Conservation (phyloP, 768 basidiomycete genomes). For the Lentinula detonsa region DNA sequence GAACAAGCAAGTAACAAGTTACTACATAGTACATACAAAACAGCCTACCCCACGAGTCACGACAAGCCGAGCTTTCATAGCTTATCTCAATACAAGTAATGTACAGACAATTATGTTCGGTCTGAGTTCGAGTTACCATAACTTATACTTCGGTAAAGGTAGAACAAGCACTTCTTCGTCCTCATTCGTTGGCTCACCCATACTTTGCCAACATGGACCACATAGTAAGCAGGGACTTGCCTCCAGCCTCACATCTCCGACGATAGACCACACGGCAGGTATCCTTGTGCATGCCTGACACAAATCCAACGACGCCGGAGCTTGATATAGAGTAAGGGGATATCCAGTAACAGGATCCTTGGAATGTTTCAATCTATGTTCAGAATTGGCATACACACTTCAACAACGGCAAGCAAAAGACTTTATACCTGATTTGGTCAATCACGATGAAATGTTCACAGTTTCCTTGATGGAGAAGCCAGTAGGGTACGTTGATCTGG, state of each 20-base stretch:
- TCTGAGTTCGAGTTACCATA: slow-evolving; percentile 23
- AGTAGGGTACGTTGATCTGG: slow-evolving; percentile 72
- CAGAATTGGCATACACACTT: background rate
- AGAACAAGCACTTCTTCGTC: slow-evolving; percentile 37
- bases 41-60: too few relatives aligned
- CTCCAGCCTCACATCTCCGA: slow-evolving; percentile 67
- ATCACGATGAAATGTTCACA: slow-evolving; percentile 78
- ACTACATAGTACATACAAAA: too few relatives aligned
- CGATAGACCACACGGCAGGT: slow-evolving; percentile 61
- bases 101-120: background rate
- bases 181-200: slow-evolving; percentile 49
- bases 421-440: slow-evolving; percentile 61
- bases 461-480: slow-evolving; percentile 73
- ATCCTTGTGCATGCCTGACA: slow-evolving; percentile 69
- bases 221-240: slow-evolving; percentile 78
- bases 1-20: too few relatives aligned
- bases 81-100: background rate
- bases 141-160: slow-evolving; percentile 41
- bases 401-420: background rate
- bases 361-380: slow-evolving; percentile 48
- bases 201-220: slow-evolving; percentile 62
- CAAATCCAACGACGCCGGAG: slow-evolving; percentile 52
- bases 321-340: slow-evolving; percentile 62
- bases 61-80: too few relatives aligned
- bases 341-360: slow-evolving; percentile 54